Conservation (phyloP, 108 stramenopile species). For the Skeletonema grethae region DNA sequence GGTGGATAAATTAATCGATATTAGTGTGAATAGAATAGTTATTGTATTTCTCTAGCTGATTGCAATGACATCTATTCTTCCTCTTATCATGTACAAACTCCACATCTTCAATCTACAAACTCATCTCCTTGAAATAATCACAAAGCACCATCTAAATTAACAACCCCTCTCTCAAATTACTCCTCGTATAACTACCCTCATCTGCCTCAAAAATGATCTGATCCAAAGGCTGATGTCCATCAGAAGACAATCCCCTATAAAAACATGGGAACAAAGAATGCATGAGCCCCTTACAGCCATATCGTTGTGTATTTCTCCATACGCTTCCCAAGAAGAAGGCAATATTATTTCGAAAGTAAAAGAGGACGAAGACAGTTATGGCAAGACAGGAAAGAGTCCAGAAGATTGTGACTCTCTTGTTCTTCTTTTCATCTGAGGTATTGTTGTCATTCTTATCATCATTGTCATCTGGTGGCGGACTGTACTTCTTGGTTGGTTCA, state of each 20-base stretch:
- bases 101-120: not conserved
- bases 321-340: conserved; percentile 34
- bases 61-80: not conserved
- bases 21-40: not conserved
- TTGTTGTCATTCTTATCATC: conserved; percentile 18
- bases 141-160: not conserved
- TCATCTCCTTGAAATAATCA: not conserved
- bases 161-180: conserved; percentile 9
- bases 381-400: not conserved
- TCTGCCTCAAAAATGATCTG: conserved; percentile 48
- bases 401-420: not conserved
- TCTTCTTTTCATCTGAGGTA: conserved; percentile 1
- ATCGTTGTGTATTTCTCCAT: conserved; percentile 37
- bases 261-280: conserved; percentile 33
- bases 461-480: conserved; percentile 8
- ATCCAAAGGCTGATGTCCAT: conserved; percentile 27
- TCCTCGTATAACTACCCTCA: conserved; percentile 8
- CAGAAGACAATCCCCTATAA: conserved; percentile 4
- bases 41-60: not conserved
- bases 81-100: not conserved
- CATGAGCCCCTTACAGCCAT: conserved; percentile 37
- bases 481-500: conserved; percentile 34
- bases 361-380: conserved; percentile 14
- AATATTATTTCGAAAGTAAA: conserved; percentile 36
- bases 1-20: not conserved